A percentile compares a stretch with the other conserved stretches of the same genome.
phyloP scores from a whole-genome alignment of 352 stramenopile species.

The Globisporangium viniferum region DNA sequence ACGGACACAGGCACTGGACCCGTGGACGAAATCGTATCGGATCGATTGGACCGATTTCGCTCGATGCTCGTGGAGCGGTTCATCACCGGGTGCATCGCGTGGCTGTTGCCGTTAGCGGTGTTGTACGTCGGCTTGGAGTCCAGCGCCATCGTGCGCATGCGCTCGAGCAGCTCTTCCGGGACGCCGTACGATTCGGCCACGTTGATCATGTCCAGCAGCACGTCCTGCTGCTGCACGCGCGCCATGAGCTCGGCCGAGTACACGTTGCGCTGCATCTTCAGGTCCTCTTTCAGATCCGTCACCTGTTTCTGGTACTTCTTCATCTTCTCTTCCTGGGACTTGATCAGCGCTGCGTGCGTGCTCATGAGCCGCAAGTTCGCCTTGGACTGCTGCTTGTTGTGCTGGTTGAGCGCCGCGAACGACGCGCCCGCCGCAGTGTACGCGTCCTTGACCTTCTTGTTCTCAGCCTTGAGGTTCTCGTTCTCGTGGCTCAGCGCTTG shows the following conservation, averaged over 20 bases:
- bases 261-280: slow-evolving; percentile 76
- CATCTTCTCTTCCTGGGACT: slow-evolving; percentile 89
- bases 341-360: slow-evolving; percentile 80
- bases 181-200: slow-evolving; percentile 57
- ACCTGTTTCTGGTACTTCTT: slow-evolving; percentile 89
- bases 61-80: slow-evolving; percentile 17
- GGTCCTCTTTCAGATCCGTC: slow-evolving; percentile 73
- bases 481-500: slow-evolving; percentile 68
- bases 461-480: slow-evolving; percentile 81
- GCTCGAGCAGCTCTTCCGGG: slow-evolving; percentile 40
- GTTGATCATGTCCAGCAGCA: slow-evolving; percentile 43
- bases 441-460: slow-evolving; percentile 91
- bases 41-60: slow-evolving; percentile 39
- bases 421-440: slow-evolving; percentile 91
- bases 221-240: slow-evolving; percentile 55
- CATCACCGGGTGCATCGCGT: slow-evolving; percentile 12
- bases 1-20: slow-evolving; percentile 64
- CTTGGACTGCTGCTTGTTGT: slow-evolving; percentile 93
- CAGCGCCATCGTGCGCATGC: slow-evolving; percentile 49
- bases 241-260: slow-evolving; percentile 78
- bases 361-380: slow-evolving; percentile 89
- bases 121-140: slow-evolving; percentile 34
- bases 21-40: slow-evolving; percentile 59
- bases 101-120: slow-evolving; percentile 15
- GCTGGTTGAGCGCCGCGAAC: slow-evolving; percentile 91